Evolutionary conservation across 2,329 filamentous ascomycete genomes (phyloP).

Genomic region (Ceratocystis eucalypticola): DNA sequence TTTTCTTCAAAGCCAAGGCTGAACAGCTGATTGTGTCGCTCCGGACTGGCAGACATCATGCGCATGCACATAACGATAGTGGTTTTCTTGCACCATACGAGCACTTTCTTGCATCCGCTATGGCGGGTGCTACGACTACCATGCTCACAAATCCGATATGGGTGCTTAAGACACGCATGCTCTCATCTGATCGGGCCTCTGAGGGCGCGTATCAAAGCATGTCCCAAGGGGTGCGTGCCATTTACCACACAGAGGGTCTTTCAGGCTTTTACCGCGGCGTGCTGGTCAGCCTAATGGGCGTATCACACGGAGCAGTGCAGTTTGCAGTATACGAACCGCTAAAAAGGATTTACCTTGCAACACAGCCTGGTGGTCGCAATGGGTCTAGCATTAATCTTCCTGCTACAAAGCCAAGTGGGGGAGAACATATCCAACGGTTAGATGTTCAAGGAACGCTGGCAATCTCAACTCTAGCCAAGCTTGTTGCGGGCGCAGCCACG

Average conservation of each 20-base stretch:
- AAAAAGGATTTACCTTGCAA: slow-evolving; percentile 41
- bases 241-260: slow-evolving; percentile 58
- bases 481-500: slow-evolving; percentile 76
- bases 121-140: slow-evolving; percentile 59
- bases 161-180: slow-evolving; percentile 97
- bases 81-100: slow-evolving; percentile 47
- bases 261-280: slow-evolving; percentile 80
- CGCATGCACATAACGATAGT: not conserved
- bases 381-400: slow-evolving; percentile 8
- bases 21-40: slow-evolving; percentile 34
- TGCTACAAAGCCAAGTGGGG: slow-evolving; percentile 10
- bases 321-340: slow-evolving; percentile 84
- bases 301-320: slow-evolving; percentile 84
- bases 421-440: slow-evolving; percentile 19
- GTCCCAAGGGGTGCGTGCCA: slow-evolving; percentile 50
- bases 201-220: slow-evolving; percentile 73
- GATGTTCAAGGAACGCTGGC: slow-evolving; percentile 62
- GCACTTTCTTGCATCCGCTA: slow-evolving; percentile 68
- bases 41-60: slow-evolving; percentile 20
- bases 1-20: slow-evolving; percentile 54
- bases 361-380: slow-evolving; percentile 25
- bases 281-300: slow-evolving; percentile 67
- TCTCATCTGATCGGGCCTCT: slow-evolving; percentile 62
- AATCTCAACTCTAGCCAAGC: slow-evolving; percentile 67
- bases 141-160: slow-evolving; percentile 87